Percentiles rank a stretch among this genome's conserved stretches.
Conservation (phyloP, 2,329 filamentous ascomycete genomes). For the Coleophoma crateriformis region DNA sequence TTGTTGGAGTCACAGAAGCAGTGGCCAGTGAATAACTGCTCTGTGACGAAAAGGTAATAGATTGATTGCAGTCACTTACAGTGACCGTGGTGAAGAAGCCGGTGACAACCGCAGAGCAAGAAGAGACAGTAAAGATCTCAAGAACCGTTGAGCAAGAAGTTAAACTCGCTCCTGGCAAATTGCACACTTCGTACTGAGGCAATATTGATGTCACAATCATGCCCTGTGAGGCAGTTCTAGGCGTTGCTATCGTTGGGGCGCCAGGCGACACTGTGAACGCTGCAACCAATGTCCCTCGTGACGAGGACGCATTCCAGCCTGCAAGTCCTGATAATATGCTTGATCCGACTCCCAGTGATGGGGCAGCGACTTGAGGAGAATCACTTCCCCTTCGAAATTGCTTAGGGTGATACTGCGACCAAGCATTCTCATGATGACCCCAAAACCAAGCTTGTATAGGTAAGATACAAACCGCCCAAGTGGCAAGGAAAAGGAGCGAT, state of each 20-base stretch:
- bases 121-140: constrained; percentile 8
- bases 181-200: constrained; percentile 15
- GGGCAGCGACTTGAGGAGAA: neutral
- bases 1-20: constrained; percentile 1
- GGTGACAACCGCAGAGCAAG: constrained; percentile 17
- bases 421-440: neutral
- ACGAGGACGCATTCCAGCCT: neutral
- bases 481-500: constrained; percentile 1
- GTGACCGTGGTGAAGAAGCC: constrained; percentile 17
- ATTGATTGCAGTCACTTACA: constrained; percentile 18
- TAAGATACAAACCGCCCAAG: constrained; percentile 6
- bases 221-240: constrained; percentile 8
- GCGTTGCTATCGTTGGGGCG: constrained; percentile 3
- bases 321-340: neutral
- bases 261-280: constrained; percentile 8
- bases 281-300: neutral
- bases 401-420: neutral
- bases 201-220: constrained; percentile 13
- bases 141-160: constrained; percentile 13
- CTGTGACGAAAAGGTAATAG: constrained; percentile 20
- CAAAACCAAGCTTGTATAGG: constrained; percentile 5
- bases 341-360: neutral
- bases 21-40: constrained; percentile 14
- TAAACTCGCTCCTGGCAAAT: constrained; percentile 8
- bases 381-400: neutral